Conservation (phyloP, 2,329 filamentous ascomycete species). For the Blastomyces percursus region DNA sequence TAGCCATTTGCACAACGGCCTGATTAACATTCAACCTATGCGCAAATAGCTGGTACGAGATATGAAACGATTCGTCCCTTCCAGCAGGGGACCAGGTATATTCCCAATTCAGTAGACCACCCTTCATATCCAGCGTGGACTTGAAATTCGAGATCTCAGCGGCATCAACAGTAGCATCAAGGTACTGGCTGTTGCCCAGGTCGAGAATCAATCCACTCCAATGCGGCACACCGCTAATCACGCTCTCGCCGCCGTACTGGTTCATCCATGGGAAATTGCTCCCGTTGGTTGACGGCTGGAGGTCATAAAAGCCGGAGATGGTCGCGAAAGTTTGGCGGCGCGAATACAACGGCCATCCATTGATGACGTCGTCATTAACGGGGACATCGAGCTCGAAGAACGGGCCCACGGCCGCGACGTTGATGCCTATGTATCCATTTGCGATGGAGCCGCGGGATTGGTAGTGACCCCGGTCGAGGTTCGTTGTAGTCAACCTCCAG, state of each 20-base stretch:
- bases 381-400: slow-evolving; percentile 50
- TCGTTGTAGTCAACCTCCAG: slow-evolving; percentile 45
- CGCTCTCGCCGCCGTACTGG: slow-evolving; percentile 59
- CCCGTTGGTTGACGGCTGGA: slow-evolving; percentile 46
- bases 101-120: slow-evolving; percentile 52
- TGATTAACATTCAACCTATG: slow-evolving; percentile 54
- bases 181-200: slow-evolving; percentile 41
- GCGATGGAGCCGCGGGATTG: slow-evolving; percentile 50
- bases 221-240: slow-evolving; percentile 61
- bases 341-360: slow-evolving; percentile 58
- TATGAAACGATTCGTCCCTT: slow-evolving; percentile 40
- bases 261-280: slow-evolving; percentile 58
- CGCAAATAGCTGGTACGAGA: slow-evolving; percentile 56
- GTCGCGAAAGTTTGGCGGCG: slow-evolving; percentile 55
- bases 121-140: slow-evolving; percentile 52
- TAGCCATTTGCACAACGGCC: slow-evolving; percentile 48
- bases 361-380: slow-evolving; percentile 44
- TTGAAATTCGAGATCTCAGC: slow-evolving; percentile 50
- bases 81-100: slow-evolving; percentile 54
- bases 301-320: slow-evolving; percentile 56
- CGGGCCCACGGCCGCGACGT: slow-evolving; percentile 50
- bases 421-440: slow-evolving; percentile 56
- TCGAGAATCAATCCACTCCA: slow-evolving; percentile 52
- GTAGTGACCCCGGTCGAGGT: slow-evolving; percentile 47
- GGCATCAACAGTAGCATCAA: slow-evolving; percentile 51